Base-by-base conservation (phyloP, 768 basidiomycete genomes). In the Kwoniella dendrophila region DNA sequence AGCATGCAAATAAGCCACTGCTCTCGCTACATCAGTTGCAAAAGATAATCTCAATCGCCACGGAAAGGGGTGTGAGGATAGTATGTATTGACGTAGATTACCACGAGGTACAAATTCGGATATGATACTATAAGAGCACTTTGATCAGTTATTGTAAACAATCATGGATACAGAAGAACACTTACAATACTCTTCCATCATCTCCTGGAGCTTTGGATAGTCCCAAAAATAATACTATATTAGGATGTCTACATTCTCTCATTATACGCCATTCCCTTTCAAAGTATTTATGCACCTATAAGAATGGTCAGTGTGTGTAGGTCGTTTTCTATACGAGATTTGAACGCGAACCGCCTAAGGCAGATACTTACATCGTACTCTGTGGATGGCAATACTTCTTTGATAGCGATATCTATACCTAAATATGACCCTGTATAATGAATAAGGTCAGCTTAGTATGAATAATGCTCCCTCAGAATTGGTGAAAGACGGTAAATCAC, bases 211-310 rank as follows among this genome's bases (percentile, higher is more conserved):
- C 75, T 38, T 67, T 72, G 20, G 69, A 72, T 26, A 78, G 52
- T 12, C 95, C 95, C 48, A 98, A 86, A 81, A 92, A 95, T 53
- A 92, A 86, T 38, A 93, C 92, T 65, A 96, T 90, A 73, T 94
- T 92, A 8, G 91, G 90, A 80, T 92, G 93, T 56, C 92, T 84
- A 41, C 89, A 88, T 82, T 92, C 90, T 73, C 86, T 84, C 92
- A 97, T 96, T 30, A 98, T 85, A 30, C 90, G 85, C 91, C 93
- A 96, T 83, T 99, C 95, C n/a, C 95, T 85, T 74, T 95, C 91
- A 78, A 98, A 95, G 82, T 99, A 98, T 80, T 99, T 99, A 70
- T 88, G 72, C 18, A 73, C 75, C 80, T 74, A 67, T 44, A 22
- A 3, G 20, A 55, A 26, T 41, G 12, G 27, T n/a, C 14, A 26